Conservation (phyloP, 805 yeast genomes). For the Yamadazyma olivae region DNA sequence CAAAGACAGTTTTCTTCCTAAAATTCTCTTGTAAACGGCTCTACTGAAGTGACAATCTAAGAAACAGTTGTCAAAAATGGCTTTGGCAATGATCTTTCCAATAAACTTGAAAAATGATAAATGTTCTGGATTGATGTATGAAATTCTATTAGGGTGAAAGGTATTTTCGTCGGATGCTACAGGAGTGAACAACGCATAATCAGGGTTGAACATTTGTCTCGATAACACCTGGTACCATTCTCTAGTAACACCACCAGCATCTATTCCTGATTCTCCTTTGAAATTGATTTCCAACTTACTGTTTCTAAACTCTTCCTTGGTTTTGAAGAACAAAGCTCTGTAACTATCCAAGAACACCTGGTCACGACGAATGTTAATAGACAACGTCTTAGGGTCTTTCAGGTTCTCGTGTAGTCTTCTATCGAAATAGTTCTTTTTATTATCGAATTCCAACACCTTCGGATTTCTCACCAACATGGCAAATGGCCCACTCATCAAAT, state of each 20-base stretch:
- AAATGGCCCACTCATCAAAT: conserved; percentile 94
- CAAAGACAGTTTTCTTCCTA: conserved; percentile 76
- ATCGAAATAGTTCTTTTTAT: conserved; percentile 82
- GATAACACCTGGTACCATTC: conserved; percentile 97
- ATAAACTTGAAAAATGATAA: conserved; percentile 89
- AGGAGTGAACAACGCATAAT: conserved; percentile 87
- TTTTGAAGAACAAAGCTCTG: conserved; percentile 74
- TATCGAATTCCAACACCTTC: conserved; percentile 88
- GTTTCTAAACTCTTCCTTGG: conserved; percentile 67
- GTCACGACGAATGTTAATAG: conserved; percentile 75
- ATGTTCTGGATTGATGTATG: conserved; percentile 92
- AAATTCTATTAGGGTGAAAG: conserved; percentile 91
- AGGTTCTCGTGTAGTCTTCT: conserved; percentile 59
- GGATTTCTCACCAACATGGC: conserved; percentile 86
- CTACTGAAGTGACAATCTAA: conserved; percentile 94
- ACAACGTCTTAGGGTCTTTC: conserved; percentile 46
- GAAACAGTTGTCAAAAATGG: conserved; percentile 80
- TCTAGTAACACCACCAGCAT: conserved; percentile 96
- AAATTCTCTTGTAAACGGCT: conserved; percentile 85
- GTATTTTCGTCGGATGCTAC: conserved; percentile 91
- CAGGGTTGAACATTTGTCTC: conserved; percentile 94
- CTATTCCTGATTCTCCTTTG: conserved; percentile 93
- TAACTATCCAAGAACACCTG: conserved; percentile 92
- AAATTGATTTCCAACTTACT: conserved; percentile 78
- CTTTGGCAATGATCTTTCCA: conserved; percentile 93